phyloP scores from a whole-genome alignment of 805 yeast species.

The Starmerella etchellsii region DNA sequence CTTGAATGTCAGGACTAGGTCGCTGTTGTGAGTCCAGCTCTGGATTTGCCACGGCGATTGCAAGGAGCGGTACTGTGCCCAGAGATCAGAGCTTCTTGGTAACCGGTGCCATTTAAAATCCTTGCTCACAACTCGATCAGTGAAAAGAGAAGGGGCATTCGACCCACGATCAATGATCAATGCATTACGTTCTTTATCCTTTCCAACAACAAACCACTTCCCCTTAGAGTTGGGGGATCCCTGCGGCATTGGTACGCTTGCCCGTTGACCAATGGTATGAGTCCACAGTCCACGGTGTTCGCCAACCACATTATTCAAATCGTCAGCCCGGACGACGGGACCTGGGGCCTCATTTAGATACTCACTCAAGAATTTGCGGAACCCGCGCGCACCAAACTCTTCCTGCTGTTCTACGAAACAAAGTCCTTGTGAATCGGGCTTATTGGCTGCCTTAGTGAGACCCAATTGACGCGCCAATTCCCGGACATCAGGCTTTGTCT shows the following conservation, averaged over 20 bases:
- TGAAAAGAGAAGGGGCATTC: slow-evolving; percentile 43
- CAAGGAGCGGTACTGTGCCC: slow-evolving; percentile 60
- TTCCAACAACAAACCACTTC: slow-evolving; percentile 75
- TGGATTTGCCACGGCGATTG: slow-evolving; percentile 42
- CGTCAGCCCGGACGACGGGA: slow-evolving; percentile 61
- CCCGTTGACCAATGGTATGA: slow-evolving; percentile 85
- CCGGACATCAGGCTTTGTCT: slow-evolving; percentile 62
- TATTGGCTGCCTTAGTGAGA: slow-evolving; percentile 48
- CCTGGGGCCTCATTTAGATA: slow-evolving; percentile 68
- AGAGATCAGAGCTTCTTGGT: slow-evolving; percentile 24
- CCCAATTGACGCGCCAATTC: slow-evolving; percentile 42
- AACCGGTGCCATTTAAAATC: slow-evolving; percentile 41
- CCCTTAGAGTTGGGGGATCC: slow-evolving; percentile 66
- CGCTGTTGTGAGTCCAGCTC: slow-evolving; percentile 16
- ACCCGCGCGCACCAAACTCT: slow-evolving; percentile 34
- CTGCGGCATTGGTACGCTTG: slow-evolving; percentile 77
- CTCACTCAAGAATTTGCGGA: slow-evolving; percentile 59
- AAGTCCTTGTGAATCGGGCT: slow-evolving; percentile 88
- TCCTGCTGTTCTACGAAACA: slow-evolving; percentile 63
- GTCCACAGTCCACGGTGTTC: slow-evolving; percentile 80
- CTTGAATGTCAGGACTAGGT: slow-evolving; percentile 31
- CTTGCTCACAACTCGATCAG: slow-evolving; percentile 31
- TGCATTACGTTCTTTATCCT: slow-evolving; percentile 50
- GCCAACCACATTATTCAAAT: slow-evolving; percentile 51
- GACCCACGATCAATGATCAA: slow-evolving; percentile 66